Evolutionary conservation across 306 rosid genomes (phyloP), one percentile per base, ranked within the genome.

Genomic region (Vicia faba): DNA sequence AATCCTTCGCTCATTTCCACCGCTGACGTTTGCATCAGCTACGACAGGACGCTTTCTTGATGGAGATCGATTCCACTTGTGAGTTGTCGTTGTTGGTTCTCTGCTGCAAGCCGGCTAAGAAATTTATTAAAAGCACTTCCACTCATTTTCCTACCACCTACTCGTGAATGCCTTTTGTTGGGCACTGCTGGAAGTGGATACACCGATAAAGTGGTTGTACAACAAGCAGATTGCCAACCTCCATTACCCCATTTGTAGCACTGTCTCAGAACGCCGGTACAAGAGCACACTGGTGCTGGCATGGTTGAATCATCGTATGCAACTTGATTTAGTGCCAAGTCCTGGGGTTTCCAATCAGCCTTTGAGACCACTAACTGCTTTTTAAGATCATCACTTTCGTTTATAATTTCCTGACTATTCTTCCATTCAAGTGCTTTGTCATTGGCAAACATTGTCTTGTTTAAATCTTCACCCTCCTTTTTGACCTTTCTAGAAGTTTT

Each of bases 211-310:
- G 90, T 84, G 29, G 99, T 93, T 1, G 99, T 93, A 79, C 99
- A 93, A 69, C 97, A 90, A 5, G 99, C 91, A 66, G 99, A 93
- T 48, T 93, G 99, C 99, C 99, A 93, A 19, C 99, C 99, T 13
- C 99, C 99, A 74, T 88, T 88, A 3, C 99, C 97, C 99, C 97
- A 95, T 79, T 95, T 95, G 91, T 95, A 95, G 84, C 99, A 95
- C 71, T 95, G 99, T 61, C 95, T 84, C 40, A 75, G 71, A 14
- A 76, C 80, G 61, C 96, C 90, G 1, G 99, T 95, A 84, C 99
- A 95, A 7, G 97, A 90, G 75, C 99, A 95, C 4, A 80, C 84
- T 1, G 99, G 99, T 0, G 95, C 87, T 48, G 99, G 99, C 97
- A 95, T 95, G 45, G 99, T 95, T 0, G 97, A 83, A 66, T 95